Percentiles rank a stretch among this genome's conserved stretches.
Conservation (phyloP, 257 asterid genomes). For the Solanum pimpinellifolium region DNA sequence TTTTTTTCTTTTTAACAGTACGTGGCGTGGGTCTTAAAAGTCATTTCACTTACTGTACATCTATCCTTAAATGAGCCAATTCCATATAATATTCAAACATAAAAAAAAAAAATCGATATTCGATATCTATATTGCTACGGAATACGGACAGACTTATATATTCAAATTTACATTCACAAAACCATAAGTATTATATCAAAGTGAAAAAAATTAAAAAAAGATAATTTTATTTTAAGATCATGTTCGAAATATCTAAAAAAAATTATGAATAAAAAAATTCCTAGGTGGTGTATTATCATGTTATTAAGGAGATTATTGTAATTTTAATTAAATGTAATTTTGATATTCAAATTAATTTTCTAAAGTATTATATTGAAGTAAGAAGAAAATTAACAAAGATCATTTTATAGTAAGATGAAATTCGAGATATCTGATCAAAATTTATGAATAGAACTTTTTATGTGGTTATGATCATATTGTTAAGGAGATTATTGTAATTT, state of each 20-base stretch:
- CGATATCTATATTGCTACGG: background rate
- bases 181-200: too few relatives aligned
- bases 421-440: too few relatives aligned
- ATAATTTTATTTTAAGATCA: too few relatives aligned
- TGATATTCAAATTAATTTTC: background rate
- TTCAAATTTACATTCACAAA: too few relatives aligned
- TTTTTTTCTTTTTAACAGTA: background rate
- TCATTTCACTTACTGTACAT: slow-evolving; percentile 1
- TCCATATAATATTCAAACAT: too few relatives aligned
- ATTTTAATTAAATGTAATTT: background rate
- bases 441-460: background rate
- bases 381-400: background rate
- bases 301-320: background rate
- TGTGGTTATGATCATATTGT: background rate
- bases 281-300: too few relatives aligned
- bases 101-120: background rate
- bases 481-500: background rate
- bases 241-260: too few relatives aligned
- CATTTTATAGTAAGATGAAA: background rate
- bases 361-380: background rate
- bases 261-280: too few relatives aligned
- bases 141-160: too few relatives aligned
- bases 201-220: too few relatives aligned
- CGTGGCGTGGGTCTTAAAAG: slow-evolving; percentile 2
- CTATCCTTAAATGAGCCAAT: too few relatives aligned